Percentiles rank a stretch among this genome's conserved stretches.
Evolutionary conservation across 2,329 filamentous ascomycete genomes (phyloP).

Genomic region (Chrysoporthe austroafricana): DNA sequence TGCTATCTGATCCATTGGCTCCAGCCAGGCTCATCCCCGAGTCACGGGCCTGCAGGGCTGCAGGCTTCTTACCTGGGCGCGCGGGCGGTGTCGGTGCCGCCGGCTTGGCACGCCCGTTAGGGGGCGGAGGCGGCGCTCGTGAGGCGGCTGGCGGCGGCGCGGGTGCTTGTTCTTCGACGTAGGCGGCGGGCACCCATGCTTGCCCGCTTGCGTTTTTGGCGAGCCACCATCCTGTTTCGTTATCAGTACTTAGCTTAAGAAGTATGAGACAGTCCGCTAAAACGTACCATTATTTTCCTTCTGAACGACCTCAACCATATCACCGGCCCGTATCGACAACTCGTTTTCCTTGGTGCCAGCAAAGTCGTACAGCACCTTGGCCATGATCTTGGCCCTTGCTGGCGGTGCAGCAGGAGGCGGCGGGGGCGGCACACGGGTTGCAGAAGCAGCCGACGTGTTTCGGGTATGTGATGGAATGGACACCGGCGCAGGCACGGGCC

Average conservation of each 20-base stretch:
- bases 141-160: constrained; percentile 58
- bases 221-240: constrained; percentile 86
- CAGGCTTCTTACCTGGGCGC: constrained; percentile 76
- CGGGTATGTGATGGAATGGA: constrained; percentile 56
- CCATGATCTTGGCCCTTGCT: constrained; percentile 72
- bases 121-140: constrained; percentile 66
- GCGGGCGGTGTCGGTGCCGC: constrained; percentile 77
- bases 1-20: constrained; percentile 59
- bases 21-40: constrained; percentile 66
- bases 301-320: constrained; percentile 86
- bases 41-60: constrained; percentile 71
- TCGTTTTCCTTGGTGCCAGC: constrained; percentile 83
- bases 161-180: constrained; percentile 82
- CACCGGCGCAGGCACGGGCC: constrained; percentile 37
- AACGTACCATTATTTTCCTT: constrained; percentile 91
- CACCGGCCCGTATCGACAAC: constrained; percentile 76
- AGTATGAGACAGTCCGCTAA: not conserved
- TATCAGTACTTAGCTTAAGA: constrained; percentile 33
- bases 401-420: constrained; percentile 70
- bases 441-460: constrained; percentile 56
- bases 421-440: constrained; percentile 62
- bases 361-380: constrained; percentile 93
- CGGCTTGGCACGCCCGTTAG: constrained; percentile 64
- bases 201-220: constrained; percentile 75
- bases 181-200: constrained; percentile 93